These are phyloP conservation scores for Botrytis cinerea DNA, from an alignment of 2,329 filamentous ascomycete species.

Conservation along the genomic window DNA sequence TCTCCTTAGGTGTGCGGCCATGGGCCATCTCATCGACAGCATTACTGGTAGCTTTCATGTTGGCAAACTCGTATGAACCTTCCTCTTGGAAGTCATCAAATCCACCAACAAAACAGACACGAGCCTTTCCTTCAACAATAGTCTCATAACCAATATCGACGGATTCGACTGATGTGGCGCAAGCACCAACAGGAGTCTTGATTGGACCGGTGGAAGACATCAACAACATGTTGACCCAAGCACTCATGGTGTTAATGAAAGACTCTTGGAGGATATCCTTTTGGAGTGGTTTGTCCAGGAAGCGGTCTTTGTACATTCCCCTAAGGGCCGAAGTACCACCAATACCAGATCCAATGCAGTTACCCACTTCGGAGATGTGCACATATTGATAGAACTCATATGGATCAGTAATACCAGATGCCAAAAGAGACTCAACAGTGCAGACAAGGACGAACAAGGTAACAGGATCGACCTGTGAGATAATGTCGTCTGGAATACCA, in stretches of 20 bases:
- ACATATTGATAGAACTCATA: conserved; percentile 99
- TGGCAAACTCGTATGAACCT: conserved; percentile 98
- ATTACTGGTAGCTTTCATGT: conserved; percentile 99
- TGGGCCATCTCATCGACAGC: conserved; percentile 95
- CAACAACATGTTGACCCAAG: conserved; percentile 99
- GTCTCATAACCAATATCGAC: conserved; percentile 98
- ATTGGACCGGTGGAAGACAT: conserved; percentile 96
- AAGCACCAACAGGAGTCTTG: conserved; percentile 97
- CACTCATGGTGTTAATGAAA: conserved; percentile 99
- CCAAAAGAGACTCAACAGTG: conserved; percentile 86
- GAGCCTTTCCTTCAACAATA: conserved; percentile 96
- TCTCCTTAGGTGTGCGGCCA: conserved; percentile 91
- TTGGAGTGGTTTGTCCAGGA: conserved; percentile 93
- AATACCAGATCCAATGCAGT: conserved; percentile 98
- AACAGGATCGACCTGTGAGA: conserved; percentile 94
- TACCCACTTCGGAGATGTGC: conserved; percentile 95
- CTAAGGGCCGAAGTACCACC: conserved; percentile 89
- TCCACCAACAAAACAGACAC: conserved; percentile 95
- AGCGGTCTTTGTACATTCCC: conserved; percentile 98
- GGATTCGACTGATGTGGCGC: conserved; percentile 95
- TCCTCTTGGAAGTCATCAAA: conserved; percentile 99
- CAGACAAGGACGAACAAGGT: conserved; percentile 94
- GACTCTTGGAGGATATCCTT: conserved; percentile 99
- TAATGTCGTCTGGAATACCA: conserved; percentile 95
- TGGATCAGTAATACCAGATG: conserved; percentile 94